Evolutionary conservation across 2,329 filamentous ascomycete genomes (phyloP), one percentile per base, ranked within the genome.

Genomic region (Akanthomyces dipterigenus): DNA sequence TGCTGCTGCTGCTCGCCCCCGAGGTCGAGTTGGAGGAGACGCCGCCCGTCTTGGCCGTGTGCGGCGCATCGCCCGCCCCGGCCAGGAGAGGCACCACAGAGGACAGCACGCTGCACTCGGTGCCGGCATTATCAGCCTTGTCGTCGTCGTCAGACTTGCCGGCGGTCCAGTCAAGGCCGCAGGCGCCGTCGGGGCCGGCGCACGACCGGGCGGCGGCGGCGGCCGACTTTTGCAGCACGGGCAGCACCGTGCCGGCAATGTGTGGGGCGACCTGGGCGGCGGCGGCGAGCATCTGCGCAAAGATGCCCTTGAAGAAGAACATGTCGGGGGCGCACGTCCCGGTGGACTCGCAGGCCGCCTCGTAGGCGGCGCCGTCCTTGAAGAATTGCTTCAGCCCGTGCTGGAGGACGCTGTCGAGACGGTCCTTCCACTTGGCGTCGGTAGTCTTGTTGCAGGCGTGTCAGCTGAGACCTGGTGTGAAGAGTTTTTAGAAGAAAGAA

Each of bases 281-380:
- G 50, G 78, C 74, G 7, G 80, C 79, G 66, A 87, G 78, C 80
- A 82, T 85, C 24, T 80, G 78, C 36, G 81, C 76, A 22, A 87
- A 73, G 54, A 84, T 80, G n/a, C 83, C 84, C 67, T 87, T 87
- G 77, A 86, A 88, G 6, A 82, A 80, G 61, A 80, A 74, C 73
- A 88, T 85, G 65, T 89, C 88, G 48, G 79, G 79, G 65, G 83
- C 83, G 74, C 87, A 90, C 3, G 75, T 82, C 38, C 67, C 67
- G 5, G 64, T 76, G 12, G 38, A 2, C 26, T 54, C 58, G 48
- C 58, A 60, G 12, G 75, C 73, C 42, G 68, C 65, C 65, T 88
- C 85, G 71, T 86, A 89, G 6, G 83, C 78, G 18, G 34, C 56
- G 45, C 79, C 78, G 31, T 80, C 73, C 38, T 76, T 76, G 73